Conservation (phyloP, 2,329 filamentous ascomycete species). For the Emmonsiellopsis sp. region DNA sequence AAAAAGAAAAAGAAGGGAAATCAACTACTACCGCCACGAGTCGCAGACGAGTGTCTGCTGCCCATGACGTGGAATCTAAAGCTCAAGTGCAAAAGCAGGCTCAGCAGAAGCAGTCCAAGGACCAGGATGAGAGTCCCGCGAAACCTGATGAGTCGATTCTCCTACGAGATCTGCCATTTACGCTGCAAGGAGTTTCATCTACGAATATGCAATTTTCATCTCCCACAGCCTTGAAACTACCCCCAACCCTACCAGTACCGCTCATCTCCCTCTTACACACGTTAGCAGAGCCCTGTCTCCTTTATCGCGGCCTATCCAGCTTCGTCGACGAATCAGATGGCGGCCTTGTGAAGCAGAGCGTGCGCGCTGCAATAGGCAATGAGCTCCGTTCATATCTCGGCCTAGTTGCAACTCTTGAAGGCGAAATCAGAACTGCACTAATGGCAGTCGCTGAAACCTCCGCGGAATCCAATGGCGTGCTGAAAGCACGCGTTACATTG, state of each 20-base stretch:
- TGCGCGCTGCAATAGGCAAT: conserved; percentile 73
- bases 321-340: conserved; percentile 76
- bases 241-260: conserved; percentile 69
- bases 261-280: conserved; percentile 80
- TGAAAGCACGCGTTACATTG: conserved; percentile 82
- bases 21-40: not conserved
- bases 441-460: conserved; percentile 45
- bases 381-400: conserved; percentile 86
- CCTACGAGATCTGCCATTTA: conserved; percentile 79
- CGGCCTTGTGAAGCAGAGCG: conserved; percentile 82
- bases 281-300: conserved; percentile 83
- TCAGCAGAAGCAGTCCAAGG: conserved; percentile 8
- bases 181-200: conserved; percentile 83
- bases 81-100: conserved; percentile 11
- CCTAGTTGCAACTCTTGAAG: conserved; percentile 83
- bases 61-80: not conserved
- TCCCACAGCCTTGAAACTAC: conserved; percentile 63
- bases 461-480: conserved; percentile 60
- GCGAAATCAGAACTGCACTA: conserved; percentile 77
- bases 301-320: conserved; percentile 70
- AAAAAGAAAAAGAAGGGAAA: conserved; percentile 14
- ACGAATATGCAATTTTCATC: conserved; percentile 70
- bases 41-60: not conserved
- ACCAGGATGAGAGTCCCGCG: conserved; percentile 3
- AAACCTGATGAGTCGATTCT: conserved; percentile 48